Base-by-base conservation (phyloP, 2,329 filamentous ascomycete species). In the Arthrocladium fulminans region DNA sequence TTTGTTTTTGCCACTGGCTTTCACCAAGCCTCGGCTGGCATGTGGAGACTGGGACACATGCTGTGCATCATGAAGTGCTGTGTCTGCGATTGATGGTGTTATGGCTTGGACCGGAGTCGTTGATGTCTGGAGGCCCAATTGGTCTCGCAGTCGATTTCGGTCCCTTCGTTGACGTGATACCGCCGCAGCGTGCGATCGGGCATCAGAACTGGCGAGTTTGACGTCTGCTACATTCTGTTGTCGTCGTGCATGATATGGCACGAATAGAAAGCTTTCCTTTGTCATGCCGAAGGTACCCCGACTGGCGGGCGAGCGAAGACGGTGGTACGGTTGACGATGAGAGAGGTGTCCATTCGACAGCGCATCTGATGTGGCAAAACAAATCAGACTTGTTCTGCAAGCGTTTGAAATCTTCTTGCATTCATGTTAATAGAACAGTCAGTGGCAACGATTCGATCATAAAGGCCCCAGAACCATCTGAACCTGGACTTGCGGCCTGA, bases 171-270 rank as follows among this genome's bases (percentile, higher is more conserved):
- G 44, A 12, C 44, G 32, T 25, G 44, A 47, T 13, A 47, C 44
- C 3, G 44, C 44, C 10, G 44, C 44, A 47, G 44, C 44, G 25
- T 47, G 44, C 15, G 44, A 47, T 38, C 44, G 44, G 15, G 32
- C 44, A 17, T 47, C 44, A 19, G 44, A 47, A 15, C 27, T 47
- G 13, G 44, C 23, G n/a, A 39, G 34, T 29, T 47, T 47, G 24
- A 27, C 22, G 15, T 38, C 44, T 27, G 44, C 30, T 20, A 25
- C 8, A 39, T 19, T 39, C n/a, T n/a, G n/a, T 20, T 38, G 44
- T 15, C 10, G 32, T 19, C 44, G 32, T 13, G 44, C 25, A 22
- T 38, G 44, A 17, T 47, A 47, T 23, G 44, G 44, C 20, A 47
- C 44, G 15, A 47, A 47, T 17, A 47, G 24, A 19, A 47, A 47